Conservation (phyloP, 2,329 filamentous ascomycete genomes). For the Penicillium frequentans region DNA sequence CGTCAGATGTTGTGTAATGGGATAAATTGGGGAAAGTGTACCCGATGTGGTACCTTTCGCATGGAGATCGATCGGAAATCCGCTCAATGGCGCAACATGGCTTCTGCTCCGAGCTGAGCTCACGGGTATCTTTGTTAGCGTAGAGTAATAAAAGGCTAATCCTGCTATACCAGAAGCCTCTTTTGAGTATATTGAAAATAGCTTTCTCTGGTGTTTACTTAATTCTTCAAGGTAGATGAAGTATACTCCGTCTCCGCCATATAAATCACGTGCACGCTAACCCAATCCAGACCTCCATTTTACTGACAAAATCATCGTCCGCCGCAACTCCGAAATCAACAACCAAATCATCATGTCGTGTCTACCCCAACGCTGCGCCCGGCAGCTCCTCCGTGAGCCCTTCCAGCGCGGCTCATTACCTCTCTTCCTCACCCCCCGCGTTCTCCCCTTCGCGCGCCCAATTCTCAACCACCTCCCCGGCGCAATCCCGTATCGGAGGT, state of each 20-base stretch:
- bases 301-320: slow-evolving; percentile 34
- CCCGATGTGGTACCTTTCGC: too few species aligned
- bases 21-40: too few species aligned
- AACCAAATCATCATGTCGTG: slow-evolving; percentile 58
- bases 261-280: slow-evolving; percentile 20
- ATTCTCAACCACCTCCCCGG: slow-evolving; percentile 68
- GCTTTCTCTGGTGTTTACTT: too few species aligned
- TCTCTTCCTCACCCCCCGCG: slow-evolving; percentile 69
- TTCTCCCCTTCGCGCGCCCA: slow-evolving; percentile 54
- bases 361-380: slow-evolving; percentile 61
- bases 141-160: too few species aligned
- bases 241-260: not conserved
- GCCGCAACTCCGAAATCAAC: slow-evolving; percentile 23
- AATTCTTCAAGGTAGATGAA: too few species aligned
- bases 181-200: too few species aligned
- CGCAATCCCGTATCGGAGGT: slow-evolving; percentile 80
- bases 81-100: too few species aligned
- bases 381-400: slow-evolving; percentile 54
- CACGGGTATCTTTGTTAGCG: too few species aligned
- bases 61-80: too few species aligned
- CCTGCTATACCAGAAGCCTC: too few species aligned
- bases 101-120: too few species aligned
- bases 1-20: too few species aligned
- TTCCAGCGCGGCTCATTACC: slow-evolving; percentile 59
- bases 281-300: slow-evolving; percentile 15